Percentiles rank a stretch among this genome's conserved stretches.
Evolutionary conservation across 1,139 yeast species (phyloP).

Genomic region (Yarrowia galli): DNA sequence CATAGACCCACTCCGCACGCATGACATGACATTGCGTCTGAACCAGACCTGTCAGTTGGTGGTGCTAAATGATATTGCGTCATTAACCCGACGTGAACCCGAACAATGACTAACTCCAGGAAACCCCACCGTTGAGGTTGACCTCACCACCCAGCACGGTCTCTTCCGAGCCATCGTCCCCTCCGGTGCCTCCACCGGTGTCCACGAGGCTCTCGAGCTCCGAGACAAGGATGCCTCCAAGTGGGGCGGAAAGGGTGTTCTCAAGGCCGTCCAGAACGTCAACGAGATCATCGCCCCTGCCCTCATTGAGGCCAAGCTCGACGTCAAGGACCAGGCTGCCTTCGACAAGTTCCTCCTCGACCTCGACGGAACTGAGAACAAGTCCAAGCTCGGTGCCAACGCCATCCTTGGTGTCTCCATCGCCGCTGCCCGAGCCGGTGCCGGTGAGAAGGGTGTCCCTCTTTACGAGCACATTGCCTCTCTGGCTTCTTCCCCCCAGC

Average conservation of each 20-base stretch:
- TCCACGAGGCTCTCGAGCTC: conserved; percentile 93
- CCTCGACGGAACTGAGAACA: conserved; percentile 93
- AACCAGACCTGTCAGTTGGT: not conserved
- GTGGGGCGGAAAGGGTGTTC: conserved; percentile 97
- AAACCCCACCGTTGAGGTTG: conserved; percentile 97
- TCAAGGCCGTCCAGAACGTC: conserved; percentile 90
- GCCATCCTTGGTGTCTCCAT: conserved; percentile 95
- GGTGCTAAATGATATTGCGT: not conserved
- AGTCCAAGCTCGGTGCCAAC: conserved; percentile 93
- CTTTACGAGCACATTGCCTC: conserved; percentile 85
- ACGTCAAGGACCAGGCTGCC: conserved; percentile 78
- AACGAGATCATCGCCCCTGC: conserved; percentile 91
- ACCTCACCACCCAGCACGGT: conserved; percentile 84
- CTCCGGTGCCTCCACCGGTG: conserved; percentile 96
- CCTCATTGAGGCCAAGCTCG: conserved; percentile 71
- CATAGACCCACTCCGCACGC: conserved; percentile 22
- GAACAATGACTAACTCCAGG: conserved; percentile 44
- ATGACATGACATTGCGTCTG: conserved; percentile 27
- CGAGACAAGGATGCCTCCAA: conserved; percentile 93
- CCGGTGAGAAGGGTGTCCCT: conserved; percentile 87
- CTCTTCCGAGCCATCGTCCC: conserved; percentile 93
- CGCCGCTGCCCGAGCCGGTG: conserved; percentile 94
- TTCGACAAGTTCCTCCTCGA: conserved; percentile 78
- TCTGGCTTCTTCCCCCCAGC: conserved; percentile 68
- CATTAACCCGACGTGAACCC: not conserved